A percentile compares a stretch with the other conserved stretches of the same genome.
These are phyloP conservation scores for Craterostigma plantagineum DNA, from an alignment of 257 asterid species.

Conservation along the genomic window DNA sequence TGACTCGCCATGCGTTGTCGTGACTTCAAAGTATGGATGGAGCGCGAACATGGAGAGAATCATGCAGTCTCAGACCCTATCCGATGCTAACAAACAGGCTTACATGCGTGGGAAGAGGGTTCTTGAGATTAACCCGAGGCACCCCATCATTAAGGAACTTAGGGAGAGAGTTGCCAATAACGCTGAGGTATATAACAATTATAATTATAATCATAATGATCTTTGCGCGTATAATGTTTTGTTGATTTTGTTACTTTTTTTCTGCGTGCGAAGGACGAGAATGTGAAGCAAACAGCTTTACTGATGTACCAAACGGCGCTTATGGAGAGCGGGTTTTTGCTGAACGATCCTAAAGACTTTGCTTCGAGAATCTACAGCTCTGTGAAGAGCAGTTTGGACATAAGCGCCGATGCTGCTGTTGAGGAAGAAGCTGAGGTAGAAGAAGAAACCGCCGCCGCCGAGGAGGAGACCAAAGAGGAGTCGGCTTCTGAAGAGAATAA, in stretches of 20 bases:
- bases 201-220: not conserved
- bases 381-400: constrained; percentile 47
- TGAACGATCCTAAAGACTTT: constrained; percentile 73
- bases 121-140: constrained; percentile 79
- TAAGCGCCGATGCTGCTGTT: constrained; percentile 49
- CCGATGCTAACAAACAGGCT: constrained; percentile 72
- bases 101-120: constrained; percentile 93
- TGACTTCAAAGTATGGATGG: constrained; percentile 84
- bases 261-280: constrained; percentile 27
- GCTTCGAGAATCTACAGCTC: constrained; percentile 57
- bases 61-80: constrained; percentile 81
- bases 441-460: constrained; percentile 26
- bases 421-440: constrained; percentile 75
- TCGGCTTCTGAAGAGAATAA: constrained; percentile 12
- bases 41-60: constrained; percentile 87
- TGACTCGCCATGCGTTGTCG: constrained; percentile 74
- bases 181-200: constrained; percentile 56
- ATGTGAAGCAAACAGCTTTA: constrained; percentile 53
- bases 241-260: not conserved
- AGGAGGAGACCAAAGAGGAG: constrained; percentile 18
- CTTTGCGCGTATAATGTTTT: not conserved
- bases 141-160: constrained; percentile 86
- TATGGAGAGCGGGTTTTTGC: constrained; percentile 73
- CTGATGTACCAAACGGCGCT: constrained; percentile 85
- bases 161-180: constrained; percentile 48